phyloP scores from a whole-genome alignment of 768 basidiomycete genomes.

The Mycena latifolia region DNA sequence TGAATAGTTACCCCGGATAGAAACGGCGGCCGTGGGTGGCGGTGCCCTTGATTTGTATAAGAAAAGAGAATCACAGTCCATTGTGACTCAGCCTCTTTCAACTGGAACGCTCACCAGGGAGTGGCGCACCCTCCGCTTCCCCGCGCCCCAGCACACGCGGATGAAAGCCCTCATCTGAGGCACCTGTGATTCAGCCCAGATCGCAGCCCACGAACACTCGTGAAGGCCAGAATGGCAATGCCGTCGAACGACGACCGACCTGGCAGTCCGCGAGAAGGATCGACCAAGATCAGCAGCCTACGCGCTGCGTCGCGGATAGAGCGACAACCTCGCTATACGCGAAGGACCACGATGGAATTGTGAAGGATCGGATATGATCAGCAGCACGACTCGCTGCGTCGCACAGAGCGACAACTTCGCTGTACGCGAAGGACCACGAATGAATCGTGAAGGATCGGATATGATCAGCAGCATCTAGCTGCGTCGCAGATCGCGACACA shows the following conservation, averaged over 20 bases:
- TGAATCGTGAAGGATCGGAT: conserved; percentile 15
- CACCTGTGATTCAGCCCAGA: background rate
- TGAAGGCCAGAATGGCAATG: background rate
- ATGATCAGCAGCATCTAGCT: conserved; percentile 1
- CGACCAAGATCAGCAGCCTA: too few species aligned
- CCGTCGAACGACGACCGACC: too few species aligned
- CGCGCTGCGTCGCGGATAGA: too few species aligned
- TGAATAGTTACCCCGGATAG: background rate
- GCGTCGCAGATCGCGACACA: conserved; percentile 7
- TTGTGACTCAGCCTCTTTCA: conserved; percentile 14
- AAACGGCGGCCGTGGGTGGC: background rate
- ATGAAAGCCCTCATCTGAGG: conserved; percentile 14
- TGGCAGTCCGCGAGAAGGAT: background rate
- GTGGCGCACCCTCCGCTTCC: too few species aligned
- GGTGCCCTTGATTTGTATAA: background rate
- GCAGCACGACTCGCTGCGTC: conserved; percentile 20
- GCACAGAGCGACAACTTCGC: conserved; percentile 12
- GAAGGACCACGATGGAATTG: background rate
- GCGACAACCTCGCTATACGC: too few species aligned
- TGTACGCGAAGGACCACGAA: conserved; percentile 6
- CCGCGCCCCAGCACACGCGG: background rate
- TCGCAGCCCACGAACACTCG: conserved; percentile 6
- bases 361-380: conserved; percentile 7
- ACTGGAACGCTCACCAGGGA: conserved; percentile 20
- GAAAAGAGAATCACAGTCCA: background rate